Evolutionary conservation across 352 stramenopile species (phyloP).

Genomic region (Phytophthora syringae): DNA sequence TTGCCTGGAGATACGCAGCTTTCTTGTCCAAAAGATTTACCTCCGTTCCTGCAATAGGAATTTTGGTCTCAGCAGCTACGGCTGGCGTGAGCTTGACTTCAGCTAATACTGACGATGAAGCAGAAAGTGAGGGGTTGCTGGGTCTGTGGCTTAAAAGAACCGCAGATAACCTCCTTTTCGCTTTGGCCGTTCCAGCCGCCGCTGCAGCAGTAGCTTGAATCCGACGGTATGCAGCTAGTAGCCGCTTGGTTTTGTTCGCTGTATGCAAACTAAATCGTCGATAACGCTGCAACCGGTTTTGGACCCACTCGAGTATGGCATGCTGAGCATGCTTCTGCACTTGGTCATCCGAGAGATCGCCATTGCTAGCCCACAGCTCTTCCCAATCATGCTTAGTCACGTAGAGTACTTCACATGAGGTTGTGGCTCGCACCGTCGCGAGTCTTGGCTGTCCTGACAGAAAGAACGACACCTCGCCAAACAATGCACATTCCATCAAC

Average conservation of each 20-base stretch:
- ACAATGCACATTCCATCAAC: constrained; percentile 67
- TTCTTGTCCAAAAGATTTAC: constrained; percentile 61
- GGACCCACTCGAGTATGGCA: constrained; percentile 69
- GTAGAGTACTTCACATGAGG: constrained; percentile 66
- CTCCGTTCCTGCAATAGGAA: constrained; percentile 18
- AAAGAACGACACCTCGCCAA: constrained; percentile 79
- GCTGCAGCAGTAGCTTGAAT: constrained; percentile 7
- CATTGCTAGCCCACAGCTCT: constrained; percentile 54
- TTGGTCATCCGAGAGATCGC: constrained; percentile 47
- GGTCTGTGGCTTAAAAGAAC: constrained; percentile 9
- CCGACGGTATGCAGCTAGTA: constrained; percentile 14
- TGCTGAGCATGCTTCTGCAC: constrained; percentile 61
- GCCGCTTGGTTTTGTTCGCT: constrained; percentile 45
- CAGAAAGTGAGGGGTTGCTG: background rate
- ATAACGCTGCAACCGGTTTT: constrained; percentile 47
- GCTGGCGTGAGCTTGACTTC: background rate
- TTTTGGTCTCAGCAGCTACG: background rate
- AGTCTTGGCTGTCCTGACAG: constrained; percentile 55
- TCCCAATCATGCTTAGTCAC: constrained; percentile 69
- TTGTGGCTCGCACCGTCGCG: constrained; percentile 65
- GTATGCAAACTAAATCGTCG: constrained; percentile 42
- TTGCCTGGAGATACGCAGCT: constrained; percentile 57
- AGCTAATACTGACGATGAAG: background rate
- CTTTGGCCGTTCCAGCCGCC: constrained; percentile 12
- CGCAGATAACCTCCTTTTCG: constrained; percentile 16